phyloP scores from a whole-genome alignment of 441 rosid species.

The Viola pubescens region DNA sequence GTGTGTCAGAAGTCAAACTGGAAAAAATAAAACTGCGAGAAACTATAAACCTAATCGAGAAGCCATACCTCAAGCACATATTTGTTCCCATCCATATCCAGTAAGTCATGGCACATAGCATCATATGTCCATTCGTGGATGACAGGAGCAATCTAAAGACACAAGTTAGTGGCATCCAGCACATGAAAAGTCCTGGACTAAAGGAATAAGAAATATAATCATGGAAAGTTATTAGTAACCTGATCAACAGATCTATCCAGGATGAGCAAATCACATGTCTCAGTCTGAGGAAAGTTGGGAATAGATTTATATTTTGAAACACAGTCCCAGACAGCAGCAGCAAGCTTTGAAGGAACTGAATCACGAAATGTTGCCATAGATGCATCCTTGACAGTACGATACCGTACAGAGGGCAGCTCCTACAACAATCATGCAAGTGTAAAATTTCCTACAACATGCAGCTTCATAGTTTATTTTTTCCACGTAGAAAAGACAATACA shows the following conservation, averaged over 20 bases:
- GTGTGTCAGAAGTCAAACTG: slow-evolving; percentile 11
- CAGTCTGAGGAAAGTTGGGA: slow-evolving; percentile 78
- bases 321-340: slow-evolving; percentile 73
- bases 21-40: not conserved
- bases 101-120: slow-evolving; percentile 95
- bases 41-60: slow-evolving; percentile 3
- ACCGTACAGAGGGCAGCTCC: slow-evolving; percentile 85
- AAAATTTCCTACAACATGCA: not conserved
- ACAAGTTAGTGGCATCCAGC: slow-evolving; percentile 16
- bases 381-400: slow-evolving; percentile 71
- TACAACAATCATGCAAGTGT: slow-evolving; percentile 24
- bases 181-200: slow-evolving; percentile 1
- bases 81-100: slow-evolving; percentile 90
- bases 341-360: slow-evolving; percentile 77
- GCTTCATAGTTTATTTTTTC: not conserved
- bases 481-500: not conserved
- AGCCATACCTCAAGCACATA: slow-evolving; percentile 63
- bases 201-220: slow-evolving; percentile 7
- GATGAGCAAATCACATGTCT: slow-evolving; percentile 89
- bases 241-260: slow-evolving; percentile 92
- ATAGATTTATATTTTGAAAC: slow-evolving; percentile 55
- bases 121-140: slow-evolving; percentile 99
- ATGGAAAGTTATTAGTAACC: slow-evolving; percentile 29
- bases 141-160: slow-evolving; percentile 75
- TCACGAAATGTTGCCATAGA: slow-evolving; percentile 63